Percentiles rank a stretch among this genome's conserved stretches.
phyloP scores from a whole-genome alignment of 805 yeast genomes.

The Kodamaea laetipori region DNA sequence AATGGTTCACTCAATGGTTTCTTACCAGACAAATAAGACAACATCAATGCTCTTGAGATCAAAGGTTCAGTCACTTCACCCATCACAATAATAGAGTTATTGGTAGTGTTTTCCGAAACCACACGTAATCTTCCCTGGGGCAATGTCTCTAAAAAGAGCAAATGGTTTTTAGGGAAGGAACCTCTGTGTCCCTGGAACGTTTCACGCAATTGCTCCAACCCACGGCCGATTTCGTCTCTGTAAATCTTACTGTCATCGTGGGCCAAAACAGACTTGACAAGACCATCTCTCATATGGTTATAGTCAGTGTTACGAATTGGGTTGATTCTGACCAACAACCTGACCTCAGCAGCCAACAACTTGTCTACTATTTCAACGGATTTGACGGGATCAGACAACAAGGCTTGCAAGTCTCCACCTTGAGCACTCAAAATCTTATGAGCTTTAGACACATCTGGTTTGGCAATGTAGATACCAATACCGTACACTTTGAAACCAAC shows the following conservation, averaged over 20 bases:
- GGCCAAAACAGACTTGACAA: conserved; percentile 75
- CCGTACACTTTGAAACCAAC: conserved; percentile 83
- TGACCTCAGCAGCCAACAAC: conserved; percentile 59
- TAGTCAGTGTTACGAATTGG: conserved; percentile 93
- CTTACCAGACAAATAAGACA: conserved; percentile 73
- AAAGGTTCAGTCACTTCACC: conserved; percentile 66
- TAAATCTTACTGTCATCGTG: conserved; percentile 56
- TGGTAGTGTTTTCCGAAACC: conserved; percentile 32
- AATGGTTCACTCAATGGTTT: conserved; percentile 65
- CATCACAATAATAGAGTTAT: conserved; percentile 35
- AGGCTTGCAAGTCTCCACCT: conserved; percentile 11
- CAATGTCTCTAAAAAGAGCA: conserved; percentile 58
- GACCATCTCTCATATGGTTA: conserved; percentile 85
- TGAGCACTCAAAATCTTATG: conserved; percentile 5
- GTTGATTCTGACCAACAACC: conserved; percentile 71
- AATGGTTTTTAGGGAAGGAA: conserved; percentile 74
- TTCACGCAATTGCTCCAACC: conserved; percentile 65
- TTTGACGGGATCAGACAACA: conserved; percentile 50
- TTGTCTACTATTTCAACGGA: conserved; percentile 57
- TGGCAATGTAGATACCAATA: conserved; percentile 75
- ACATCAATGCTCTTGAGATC: conserved; percentile 65
- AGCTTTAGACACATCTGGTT: conserved; percentile 49
- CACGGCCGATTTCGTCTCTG: conserved; percentile 48
- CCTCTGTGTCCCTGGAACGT: conserved; percentile 63
- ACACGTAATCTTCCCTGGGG: conserved; percentile 29